Evolutionary conservation across 352 stramenopile genomes (phyloP).

Genomic region (Phytophthora litchii): DNA sequence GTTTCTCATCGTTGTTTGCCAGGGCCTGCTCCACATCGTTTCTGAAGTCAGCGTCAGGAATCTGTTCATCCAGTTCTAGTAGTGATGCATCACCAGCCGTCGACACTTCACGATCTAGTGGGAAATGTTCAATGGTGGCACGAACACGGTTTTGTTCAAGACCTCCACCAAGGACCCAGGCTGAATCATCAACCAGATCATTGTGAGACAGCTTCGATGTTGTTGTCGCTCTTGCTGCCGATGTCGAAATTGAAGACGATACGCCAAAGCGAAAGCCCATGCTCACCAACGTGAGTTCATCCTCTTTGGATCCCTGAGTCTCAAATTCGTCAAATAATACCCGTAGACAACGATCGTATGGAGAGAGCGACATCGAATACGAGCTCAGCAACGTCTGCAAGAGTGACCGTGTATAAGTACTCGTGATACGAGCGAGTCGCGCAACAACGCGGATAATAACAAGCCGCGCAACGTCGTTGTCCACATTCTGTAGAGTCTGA

Average conservation of each 20-base stretch:
- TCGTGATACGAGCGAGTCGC: slow-evolving; percentile 43
- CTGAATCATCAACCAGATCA: slow-evolving; percentile 70
- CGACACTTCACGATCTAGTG: slow-evolving; percentile 52
- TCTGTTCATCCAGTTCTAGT: slow-evolving; percentile 37
- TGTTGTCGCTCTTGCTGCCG: slow-evolving; percentile 28
- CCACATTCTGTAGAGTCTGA: slow-evolving; percentile 25
- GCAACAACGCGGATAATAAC: slow-evolving; percentile 49
- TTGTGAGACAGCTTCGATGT: slow-evolving; percentile 43
- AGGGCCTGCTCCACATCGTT: slow-evolving; percentile 9
- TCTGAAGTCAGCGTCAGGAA: slow-evolving; percentile 6
- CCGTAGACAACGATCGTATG: slow-evolving; percentile 61
- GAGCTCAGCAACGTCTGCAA: slow-evolving; percentile 64
- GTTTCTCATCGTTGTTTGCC: slow-evolving; percentile 8
- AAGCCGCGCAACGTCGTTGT: slow-evolving; percentile 29
- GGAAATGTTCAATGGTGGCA: slow-evolving; percentile 74
- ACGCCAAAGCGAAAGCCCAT: slow-evolving; percentile 77
- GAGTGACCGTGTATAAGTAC: slow-evolving; percentile 52
- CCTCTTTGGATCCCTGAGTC: slow-evolving; percentile 37
- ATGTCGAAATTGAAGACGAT: slow-evolving; percentile 41
- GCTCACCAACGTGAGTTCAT: slow-evolving; percentile 45
- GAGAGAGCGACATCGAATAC: slow-evolving; percentile 76
- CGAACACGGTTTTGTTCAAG: slow-evolving; percentile 69
- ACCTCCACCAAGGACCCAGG: slow-evolving; percentile 68
- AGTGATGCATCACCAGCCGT: slow-evolving; percentile 32
- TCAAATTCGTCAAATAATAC: slow-evolving; percentile 67